These are phyloP conservation scores for Pythium aquatile DNA, from an alignment of 352 stramenopile species.

Conservation along the genomic window DNA sequence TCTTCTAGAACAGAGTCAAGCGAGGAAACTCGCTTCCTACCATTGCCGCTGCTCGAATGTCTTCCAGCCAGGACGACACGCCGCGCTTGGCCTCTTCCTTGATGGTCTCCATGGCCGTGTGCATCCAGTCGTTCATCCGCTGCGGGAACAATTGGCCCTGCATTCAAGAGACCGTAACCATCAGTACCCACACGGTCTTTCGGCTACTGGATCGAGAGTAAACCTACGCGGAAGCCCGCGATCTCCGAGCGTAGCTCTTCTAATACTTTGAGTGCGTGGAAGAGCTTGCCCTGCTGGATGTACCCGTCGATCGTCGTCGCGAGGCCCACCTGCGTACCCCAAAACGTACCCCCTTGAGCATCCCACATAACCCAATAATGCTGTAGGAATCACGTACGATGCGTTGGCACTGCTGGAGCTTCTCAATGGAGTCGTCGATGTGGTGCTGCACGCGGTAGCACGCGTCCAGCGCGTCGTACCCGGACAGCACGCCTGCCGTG, in stretches of 20 bases:
- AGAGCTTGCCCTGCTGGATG: conserved; percentile 69
- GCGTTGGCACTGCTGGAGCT: conserved; percentile 76
- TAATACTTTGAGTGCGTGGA: conserved; percentile 74
- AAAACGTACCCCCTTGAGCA: background rate
- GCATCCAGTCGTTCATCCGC: conserved; percentile 81
- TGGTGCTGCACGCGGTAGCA: conserved; percentile 61
- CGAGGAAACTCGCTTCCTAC: conserved; percentile 19
- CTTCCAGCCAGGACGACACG: conserved; percentile 67
- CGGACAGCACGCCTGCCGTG: conserved; percentile 47
- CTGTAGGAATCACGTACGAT: conserved; percentile 38
- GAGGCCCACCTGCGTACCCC: conserved; percentile 45
- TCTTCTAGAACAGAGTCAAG: background rate
- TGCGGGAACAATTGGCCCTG: conserved; percentile 76
- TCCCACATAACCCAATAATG: background rate
- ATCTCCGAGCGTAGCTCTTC: conserved; percentile 74
- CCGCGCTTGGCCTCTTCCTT: conserved; percentile 69
- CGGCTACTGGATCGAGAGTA: background rate
- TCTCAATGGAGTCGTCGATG: conserved; percentile 79
- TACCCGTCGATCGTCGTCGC: conserved; percentile 62
- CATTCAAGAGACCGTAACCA: background rate
- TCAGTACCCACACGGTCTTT: background rate
- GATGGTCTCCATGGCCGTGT: conserved; percentile 64
- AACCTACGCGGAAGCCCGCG: conserved; percentile 52
- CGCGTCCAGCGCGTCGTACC: conserved; percentile 54
- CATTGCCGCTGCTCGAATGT: conserved; percentile 59